These are phyloP conservation scores for Nephelium lappaceum DNA, from an alignment of 345 rosid genomes.

Conservation along the genomic window DNA sequence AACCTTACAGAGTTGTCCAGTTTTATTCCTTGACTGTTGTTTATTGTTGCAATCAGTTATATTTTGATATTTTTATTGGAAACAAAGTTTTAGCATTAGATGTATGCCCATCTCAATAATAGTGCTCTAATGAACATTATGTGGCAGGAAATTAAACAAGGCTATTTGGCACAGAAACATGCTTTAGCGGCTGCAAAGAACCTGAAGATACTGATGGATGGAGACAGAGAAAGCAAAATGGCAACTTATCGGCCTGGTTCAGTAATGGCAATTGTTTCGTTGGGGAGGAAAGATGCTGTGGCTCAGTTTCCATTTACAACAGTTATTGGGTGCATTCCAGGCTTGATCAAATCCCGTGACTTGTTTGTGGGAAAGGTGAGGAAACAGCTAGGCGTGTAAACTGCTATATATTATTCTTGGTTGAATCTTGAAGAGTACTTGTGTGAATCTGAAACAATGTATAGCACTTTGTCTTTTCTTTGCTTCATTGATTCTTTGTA, in stretches of 20 bases:
- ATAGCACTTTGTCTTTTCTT: neutral
- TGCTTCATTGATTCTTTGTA: neutral
- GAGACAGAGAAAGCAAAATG: slow-evolving; percentile 60
- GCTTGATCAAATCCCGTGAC: slow-evolving; percentile 73
- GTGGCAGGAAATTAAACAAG: slow-evolving; percentile 78
- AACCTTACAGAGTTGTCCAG: neutral
- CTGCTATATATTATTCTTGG: slow-evolving; percentile 25
- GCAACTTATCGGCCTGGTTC: slow-evolving; percentile 48
- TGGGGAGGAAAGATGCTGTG: slow-evolving; percentile 72
- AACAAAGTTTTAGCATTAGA: neutral
- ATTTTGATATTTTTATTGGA: neutral
- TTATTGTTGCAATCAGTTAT: neutral
- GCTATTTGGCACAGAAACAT: slow-evolving; percentile 69
- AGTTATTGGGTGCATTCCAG: slow-evolving; percentile 67
- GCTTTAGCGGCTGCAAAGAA: slow-evolving; percentile 66
- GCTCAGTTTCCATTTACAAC: slow-evolving; percentile 77
- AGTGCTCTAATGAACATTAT: neutral
- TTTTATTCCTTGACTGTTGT: neutral
- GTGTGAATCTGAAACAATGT: neutral
- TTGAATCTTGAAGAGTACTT: neutral
- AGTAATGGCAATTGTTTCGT: slow-evolving; percentile 57
- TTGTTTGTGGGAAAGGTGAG: slow-evolving; percentile 77
- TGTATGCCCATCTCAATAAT: neutral
- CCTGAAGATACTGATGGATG: slow-evolving; percentile 61
- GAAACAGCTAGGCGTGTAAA: slow-evolving; percentile 52